phyloP scores from a whole-genome alignment of 2,329 filamentous ascomycete species.

The Stemphylium beticola region DNA sequence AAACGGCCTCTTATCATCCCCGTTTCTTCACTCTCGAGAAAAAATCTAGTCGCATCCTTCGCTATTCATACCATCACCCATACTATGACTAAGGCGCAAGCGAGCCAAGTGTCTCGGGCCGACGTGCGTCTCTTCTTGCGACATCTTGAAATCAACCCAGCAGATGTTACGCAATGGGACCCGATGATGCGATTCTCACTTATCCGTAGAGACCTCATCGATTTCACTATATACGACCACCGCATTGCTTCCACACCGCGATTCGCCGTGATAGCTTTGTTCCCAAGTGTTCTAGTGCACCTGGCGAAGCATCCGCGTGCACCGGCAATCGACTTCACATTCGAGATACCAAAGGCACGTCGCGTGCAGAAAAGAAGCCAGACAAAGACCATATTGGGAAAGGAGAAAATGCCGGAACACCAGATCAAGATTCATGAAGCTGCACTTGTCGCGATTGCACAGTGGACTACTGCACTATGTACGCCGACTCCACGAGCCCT shows the following conservation, averaged over 20 bases:
- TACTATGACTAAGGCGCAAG: background rate
- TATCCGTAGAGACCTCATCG: background rate
- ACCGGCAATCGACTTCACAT: conserved; percentile 8
- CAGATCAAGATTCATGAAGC: conserved; percentile 5
- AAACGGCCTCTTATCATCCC: no score
- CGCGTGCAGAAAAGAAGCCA: no score
- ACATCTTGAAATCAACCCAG: background rate
- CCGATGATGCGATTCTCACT: background rate
- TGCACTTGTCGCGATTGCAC: conserved; percentile 1
- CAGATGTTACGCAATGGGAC: background rate
- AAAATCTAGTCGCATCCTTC: background rate
- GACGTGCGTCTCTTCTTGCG: background rate
- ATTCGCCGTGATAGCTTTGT: background rate
- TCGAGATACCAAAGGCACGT: background rate
- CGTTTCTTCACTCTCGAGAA: no score
- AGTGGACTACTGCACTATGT: conserved; percentile 3
- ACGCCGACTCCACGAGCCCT: no score
- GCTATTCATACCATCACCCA: background rate
- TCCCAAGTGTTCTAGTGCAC: background rate
- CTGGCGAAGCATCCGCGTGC: background rate
- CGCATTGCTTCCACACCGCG: background rate
- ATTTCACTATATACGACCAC: conserved; percentile 2
- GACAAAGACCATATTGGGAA: background rate
- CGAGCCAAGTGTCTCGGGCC: background rate
- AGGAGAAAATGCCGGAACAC: background rate